These are phyloP conservation scores for Cutaneotrichosporon sp. DNA, from an alignment of 1,284 basidiomycete genomes.

Conservation along the genomic window DNA sequence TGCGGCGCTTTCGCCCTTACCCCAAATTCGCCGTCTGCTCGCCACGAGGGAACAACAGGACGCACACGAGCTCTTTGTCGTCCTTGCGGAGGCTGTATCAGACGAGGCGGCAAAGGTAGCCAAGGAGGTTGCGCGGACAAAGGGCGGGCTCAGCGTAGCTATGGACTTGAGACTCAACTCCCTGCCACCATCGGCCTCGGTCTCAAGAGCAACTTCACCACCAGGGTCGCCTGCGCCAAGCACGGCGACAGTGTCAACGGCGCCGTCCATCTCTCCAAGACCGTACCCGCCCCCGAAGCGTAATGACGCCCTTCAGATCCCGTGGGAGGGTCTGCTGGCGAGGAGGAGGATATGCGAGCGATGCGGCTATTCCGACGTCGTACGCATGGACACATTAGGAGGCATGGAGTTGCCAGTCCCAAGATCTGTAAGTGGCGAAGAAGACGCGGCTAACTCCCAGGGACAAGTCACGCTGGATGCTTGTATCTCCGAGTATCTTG, in stretches of 20 bases:
- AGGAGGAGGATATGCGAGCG: conserved; percentile 40
- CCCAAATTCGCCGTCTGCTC: conserved; percentile 62
- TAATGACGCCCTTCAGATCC: conserved; percentile 25
- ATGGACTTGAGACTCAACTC: conserved; percentile 7
- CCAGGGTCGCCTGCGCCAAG: background rate
- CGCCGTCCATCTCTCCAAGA: background rate
- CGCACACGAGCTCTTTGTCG: conserved; percentile 90
- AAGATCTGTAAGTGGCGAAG: conserved; percentile 38
- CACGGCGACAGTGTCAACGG: too few species aligned
- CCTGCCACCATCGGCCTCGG: background rate
- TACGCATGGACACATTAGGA: conserved; percentile 44
- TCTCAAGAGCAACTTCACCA: background rate
- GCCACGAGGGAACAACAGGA: conserved; percentile 87
- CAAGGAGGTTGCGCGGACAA: conserved; percentile 27
- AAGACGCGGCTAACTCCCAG: conserved; percentile 35
- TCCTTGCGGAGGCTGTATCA: conserved; percentile 79
- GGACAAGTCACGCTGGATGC: conserved; percentile 46
- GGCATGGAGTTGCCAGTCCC: conserved; percentile 47
- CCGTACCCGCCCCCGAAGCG: conserved; percentile 3
- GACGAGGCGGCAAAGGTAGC: conserved; percentile 58
- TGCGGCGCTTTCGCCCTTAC: conserved; percentile 59
- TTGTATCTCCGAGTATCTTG: conserved; percentile 49
- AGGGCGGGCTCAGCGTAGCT: conserved; percentile 21
- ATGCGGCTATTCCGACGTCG: conserved; percentile 43
- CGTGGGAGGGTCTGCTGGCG: conserved; percentile 48